Conservation (phyloP, 2,329 filamentous ascomycete species). For the Colletotrichum lini region DNA sequence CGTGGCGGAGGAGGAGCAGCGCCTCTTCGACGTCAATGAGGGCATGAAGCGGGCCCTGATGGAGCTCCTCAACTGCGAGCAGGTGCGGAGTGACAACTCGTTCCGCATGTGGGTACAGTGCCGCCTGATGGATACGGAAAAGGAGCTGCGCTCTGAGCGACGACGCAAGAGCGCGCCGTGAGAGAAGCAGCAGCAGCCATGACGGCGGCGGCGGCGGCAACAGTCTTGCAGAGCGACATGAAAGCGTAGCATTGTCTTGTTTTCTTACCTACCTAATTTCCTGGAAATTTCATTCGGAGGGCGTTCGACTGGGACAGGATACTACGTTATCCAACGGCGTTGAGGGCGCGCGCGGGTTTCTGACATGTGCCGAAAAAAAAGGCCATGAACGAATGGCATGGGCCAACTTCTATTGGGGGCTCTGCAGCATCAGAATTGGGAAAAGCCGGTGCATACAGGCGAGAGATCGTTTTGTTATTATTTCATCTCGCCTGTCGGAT, state of each 20-base stretch:
- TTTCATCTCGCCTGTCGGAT: conserved; percentile 32
- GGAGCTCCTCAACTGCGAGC: conserved; percentile 73
- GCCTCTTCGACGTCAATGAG: conserved; percentile 70
- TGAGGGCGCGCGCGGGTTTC: conserved; percentile 6
- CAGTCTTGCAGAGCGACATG: conserved; percentile 9
- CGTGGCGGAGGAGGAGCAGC: conserved; percentile 67
- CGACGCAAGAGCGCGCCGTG: conserved; percentile 52
- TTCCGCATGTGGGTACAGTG: conserved; percentile 73
- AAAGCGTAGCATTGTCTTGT: conserved; percentile 4
- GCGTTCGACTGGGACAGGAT: conserved; percentile 4
- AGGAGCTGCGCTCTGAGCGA: conserved; percentile 68
- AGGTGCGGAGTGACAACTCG: conserved; percentile 64
- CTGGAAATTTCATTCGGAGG: background rate
- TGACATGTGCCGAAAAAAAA: conserved; percentile 10
- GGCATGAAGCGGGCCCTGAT: conserved; percentile 74
- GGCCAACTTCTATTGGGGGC: background rate
- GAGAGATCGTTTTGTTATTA: background rate
- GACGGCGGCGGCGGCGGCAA: background rate
- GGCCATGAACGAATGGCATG: background rate
- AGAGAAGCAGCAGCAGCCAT: background rate
- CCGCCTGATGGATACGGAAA: conserved; percentile 72
- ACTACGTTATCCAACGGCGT: conserved; percentile 29
- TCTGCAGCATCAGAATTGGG: conserved; percentile 5
- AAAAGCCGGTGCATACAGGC: conserved; percentile 29
- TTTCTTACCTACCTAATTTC: conserved; percentile 13